These are phyloP conservation scores for Termitomyces sp. DNA, from an alignment of 768 basidiomycete genomes.

Conservation along the genomic window DNA sequence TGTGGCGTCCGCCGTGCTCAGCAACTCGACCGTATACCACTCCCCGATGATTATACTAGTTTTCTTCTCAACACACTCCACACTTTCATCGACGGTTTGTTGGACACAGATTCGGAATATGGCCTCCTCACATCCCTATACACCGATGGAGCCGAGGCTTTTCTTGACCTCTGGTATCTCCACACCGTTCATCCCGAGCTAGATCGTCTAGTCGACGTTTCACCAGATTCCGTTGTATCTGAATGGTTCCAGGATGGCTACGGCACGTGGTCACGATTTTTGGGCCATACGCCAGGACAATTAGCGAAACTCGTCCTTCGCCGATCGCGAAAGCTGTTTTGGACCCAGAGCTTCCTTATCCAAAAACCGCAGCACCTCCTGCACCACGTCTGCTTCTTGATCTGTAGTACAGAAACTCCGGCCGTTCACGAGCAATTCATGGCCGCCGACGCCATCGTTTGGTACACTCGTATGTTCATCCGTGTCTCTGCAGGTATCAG, in stretches of 20 bases:
- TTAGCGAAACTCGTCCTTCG: background rate
- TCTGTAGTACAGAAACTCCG: background rate
- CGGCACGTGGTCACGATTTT: background rate
- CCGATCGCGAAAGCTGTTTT: background rate
- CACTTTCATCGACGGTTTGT: background rate
- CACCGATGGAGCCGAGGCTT: background rate
- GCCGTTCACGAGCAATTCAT: background rate
- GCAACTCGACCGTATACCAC: background rate
- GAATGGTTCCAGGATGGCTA: background rate
- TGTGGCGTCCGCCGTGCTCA: background rate
- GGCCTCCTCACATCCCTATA: background rate
- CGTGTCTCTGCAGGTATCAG: background rate
- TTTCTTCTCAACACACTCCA: background rate
- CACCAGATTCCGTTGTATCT: background rate
- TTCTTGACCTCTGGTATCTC: background rate
- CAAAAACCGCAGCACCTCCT: background rate
- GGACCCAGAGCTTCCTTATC: background rate
- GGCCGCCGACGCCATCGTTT: background rate
- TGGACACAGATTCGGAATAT: background rate
- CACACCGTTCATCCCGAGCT: background rate
- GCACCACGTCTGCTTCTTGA: background rate
- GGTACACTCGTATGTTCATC: background rate
- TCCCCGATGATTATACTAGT: background rate
- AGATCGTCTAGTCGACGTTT: background rate
- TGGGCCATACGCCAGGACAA: background rate